Conservation (phyloP, 768 basidiomycete species). For the Calvatia gigantea region DNA sequence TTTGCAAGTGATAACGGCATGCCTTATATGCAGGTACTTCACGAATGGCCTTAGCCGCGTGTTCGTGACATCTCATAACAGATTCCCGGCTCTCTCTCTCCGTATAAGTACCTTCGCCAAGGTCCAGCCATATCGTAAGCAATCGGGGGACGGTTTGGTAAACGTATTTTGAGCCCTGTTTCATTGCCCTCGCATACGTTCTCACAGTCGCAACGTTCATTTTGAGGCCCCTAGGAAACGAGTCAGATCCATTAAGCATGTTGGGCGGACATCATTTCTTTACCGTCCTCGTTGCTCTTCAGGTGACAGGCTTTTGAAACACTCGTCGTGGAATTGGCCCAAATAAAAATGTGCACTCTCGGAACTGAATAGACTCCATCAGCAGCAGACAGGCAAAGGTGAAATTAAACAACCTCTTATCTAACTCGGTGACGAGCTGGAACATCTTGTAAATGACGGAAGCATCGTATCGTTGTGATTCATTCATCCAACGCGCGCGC, state of each 20-base stretch:
- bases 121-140: constrained; percentile 91
- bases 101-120: constrained; percentile 55
- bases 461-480: constrained; percentile 77
- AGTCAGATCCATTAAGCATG: not conserved
- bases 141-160: constrained; percentile 94
- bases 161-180: constrained; percentile 87
- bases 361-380: constrained; percentile 45
- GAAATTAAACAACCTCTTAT: constrained; percentile 41
- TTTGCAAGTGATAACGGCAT: constrained; percentile 12
- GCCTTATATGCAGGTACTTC: constrained; percentile 81
- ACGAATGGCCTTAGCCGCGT: constrained; percentile 52
- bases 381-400: not conserved
- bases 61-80: constrained; percentile 54
- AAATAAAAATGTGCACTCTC: constrained; percentile 86
- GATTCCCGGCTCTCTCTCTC: constrained; percentile 23
- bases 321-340: constrained; percentile 86
- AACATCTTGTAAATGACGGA: constrained; percentile 61
- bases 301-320: constrained; percentile 50
- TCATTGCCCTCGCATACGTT: constrained; percentile 67
- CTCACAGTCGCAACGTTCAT: constrained; percentile 67
- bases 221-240: constrained; percentile 44
- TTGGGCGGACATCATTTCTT: not conserved
- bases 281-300: constrained; percentile 36
- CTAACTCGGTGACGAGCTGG: constrained; percentile 43
- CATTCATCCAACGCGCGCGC: constrained; percentile 89